A percentile compares a stretch with the other conserved stretches of the same genome.
Conservation (phyloP, 176 grass and related monocot genomes). For the Cocos nucifera region DNA sequence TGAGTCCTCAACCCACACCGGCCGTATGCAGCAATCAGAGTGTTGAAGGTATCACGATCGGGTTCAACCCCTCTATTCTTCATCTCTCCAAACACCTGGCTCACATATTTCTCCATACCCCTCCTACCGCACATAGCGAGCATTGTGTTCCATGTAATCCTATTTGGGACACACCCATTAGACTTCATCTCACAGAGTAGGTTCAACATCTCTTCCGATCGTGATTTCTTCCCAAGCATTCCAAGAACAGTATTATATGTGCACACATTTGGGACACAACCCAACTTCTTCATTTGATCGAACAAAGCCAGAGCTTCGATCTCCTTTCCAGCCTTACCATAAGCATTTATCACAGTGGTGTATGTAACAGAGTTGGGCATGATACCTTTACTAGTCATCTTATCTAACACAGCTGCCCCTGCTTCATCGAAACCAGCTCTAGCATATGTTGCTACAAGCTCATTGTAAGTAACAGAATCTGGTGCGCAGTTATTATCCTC, state of each 20-base stretch:
- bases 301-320: conserved; percentile 59
- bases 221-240: conserved; percentile 78
- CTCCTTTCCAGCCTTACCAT: conserved; percentile 49
- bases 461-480: conserved; percentile 68
- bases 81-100: conserved; percentile 55
- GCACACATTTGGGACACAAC: conserved; percentile 45
- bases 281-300: conserved; percentile 59
- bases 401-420: conserved; percentile 43
- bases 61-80: conserved; percentile 53
- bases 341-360: conserved; percentile 62
- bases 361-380: conserved; percentile 69
- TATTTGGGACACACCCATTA: conserved; percentile 56
- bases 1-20: conserved; percentile 50
- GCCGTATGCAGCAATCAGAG: conserved; percentile 71
- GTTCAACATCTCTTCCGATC: conserved; percentile 46
- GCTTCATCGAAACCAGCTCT: conserved; percentile 66
- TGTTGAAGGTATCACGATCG: conserved; percentile 62
- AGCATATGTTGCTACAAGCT: conserved; percentile 54
- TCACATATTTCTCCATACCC: conserved; percentile 64
- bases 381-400: conserved; percentile 56
- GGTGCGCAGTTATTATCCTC: conserved; percentile 45
- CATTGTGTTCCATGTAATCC: conserved; percentile 87
- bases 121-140: conserved; percentile 66
- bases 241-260: conserved; percentile 67
- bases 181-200: conserved; percentile 62